Evolutionary conservation across 306 rosid genomes (phyloP).

Genomic region (Medicago arabica): DNA sequence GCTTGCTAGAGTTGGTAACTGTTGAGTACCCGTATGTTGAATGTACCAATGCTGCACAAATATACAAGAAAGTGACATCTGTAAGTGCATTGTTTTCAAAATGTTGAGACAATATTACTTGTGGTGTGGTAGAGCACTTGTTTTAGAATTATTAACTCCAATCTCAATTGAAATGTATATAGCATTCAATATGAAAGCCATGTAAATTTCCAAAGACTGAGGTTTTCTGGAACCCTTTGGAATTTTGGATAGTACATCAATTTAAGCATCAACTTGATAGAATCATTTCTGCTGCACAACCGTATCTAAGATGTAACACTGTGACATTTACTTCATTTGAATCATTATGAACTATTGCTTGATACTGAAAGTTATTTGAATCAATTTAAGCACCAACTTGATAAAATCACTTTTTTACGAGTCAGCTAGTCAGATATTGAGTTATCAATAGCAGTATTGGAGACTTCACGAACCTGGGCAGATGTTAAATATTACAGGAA

Average conservation of each 20-base stretch:
- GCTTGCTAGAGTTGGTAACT: conserved; percentile 92
- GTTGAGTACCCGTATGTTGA: conserved; percentile 91
- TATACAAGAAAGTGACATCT: conserved; percentile 96
- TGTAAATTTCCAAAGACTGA: conserved; percentile 6
- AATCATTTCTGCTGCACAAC: background rate
- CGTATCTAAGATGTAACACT: conserved; percentile 22
- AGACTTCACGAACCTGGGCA: background rate
- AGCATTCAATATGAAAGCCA: conserved; percentile 13
- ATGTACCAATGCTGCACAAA: conserved; percentile 98
- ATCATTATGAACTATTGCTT: conserved; percentile 1
- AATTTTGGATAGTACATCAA: conserved; percentile 25
- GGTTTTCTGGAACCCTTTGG: conserved; percentile 28
- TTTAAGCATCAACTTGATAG: conserved; percentile 33
- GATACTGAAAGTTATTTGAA: background rate
- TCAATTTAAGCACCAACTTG: background rate
- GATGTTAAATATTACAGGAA: conserved; percentile 3
- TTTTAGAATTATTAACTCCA: conserved; percentile 31
- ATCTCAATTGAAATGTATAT: conserved; percentile 19
- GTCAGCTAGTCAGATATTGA: conserved; percentile 1
- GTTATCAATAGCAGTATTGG: background rate
- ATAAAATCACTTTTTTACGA: conserved; percentile 5
- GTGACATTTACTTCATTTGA: conserved; percentile 19
- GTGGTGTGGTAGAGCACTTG: conserved; percentile 17
- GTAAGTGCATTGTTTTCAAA: conserved; percentile 56
- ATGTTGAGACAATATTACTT: conserved; percentile 36